These are phyloP conservation scores for Leptographium wingfieldii DNA, from an alignment of 2,329 filamentous ascomycete genomes.

Conservation along the genomic window DNA sequence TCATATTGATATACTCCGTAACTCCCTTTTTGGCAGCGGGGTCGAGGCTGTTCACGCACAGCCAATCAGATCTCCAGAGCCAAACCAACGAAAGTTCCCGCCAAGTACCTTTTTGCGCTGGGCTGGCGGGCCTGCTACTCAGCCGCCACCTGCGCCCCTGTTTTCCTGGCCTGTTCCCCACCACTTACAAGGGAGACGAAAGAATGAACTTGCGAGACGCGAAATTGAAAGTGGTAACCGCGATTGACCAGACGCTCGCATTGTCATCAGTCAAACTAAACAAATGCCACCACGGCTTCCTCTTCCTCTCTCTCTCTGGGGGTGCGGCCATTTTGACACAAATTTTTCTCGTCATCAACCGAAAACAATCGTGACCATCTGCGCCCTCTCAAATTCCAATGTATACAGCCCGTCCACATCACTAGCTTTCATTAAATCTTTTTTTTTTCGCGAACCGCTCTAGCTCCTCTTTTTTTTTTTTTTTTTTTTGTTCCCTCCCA, in stretches of 20 bases:
- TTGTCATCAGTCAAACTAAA: conserved; percentile 12
- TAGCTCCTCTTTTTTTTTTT: conserved; percentile 5
- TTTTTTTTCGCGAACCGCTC: conserved; percentile 1
- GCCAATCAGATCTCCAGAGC: conserved; percentile 5
- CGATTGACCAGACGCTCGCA: conserved; percentile 9
- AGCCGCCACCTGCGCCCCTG: conserved; percentile 2
- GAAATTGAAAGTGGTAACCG: conserved; percentile 11
- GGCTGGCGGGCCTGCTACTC: neutral
- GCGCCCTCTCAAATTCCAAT: neutral
- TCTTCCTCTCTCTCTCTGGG: neutral
- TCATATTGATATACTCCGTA: conserved; percentile 3
- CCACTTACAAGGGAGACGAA: conserved; percentile 2
- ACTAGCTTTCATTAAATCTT: neutral
- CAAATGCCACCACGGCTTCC: conserved; percentile 6
- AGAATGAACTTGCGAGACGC: conserved; percentile 5
- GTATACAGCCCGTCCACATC: neutral
- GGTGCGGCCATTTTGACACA: neutral
- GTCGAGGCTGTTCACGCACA: neutral
- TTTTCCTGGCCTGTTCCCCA: conserved; percentile 1
- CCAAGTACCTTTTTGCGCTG: conserved; percentile 3
- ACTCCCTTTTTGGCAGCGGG: conserved; percentile 11
- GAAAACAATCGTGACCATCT: neutral
- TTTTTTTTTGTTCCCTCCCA: neutral
- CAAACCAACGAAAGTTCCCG: neutral
- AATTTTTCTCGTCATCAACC: neutral